Conservation (phyloP, 768 basidiomycete species). For the Artomyces pyxidatus region DNA sequence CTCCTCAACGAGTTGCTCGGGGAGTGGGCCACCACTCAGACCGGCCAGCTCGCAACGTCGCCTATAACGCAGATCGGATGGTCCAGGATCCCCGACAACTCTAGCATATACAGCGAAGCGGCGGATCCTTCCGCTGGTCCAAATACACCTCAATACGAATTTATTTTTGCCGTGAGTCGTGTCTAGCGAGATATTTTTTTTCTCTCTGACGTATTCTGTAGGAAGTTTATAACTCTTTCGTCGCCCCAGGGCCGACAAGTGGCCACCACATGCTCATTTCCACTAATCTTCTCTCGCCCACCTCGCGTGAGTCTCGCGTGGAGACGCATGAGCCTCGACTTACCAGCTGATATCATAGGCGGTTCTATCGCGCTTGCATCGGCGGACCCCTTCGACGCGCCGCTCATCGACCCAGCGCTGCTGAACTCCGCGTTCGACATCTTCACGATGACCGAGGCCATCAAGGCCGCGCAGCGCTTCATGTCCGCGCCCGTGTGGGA, state of each 20-base stretch:
- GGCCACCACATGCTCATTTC: constrained; percentile 15
- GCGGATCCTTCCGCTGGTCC: constrained; percentile 2
- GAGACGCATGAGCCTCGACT: not conserved
- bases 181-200: too few species aligned
- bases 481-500: constrained; percentile 1
- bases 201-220: not conserved
- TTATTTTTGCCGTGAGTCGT: constrained; percentile 2
- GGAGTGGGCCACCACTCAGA: not conserved
- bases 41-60: not conserved
- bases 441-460: not conserved
- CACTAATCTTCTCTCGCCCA: constrained; percentile 14
- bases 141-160: not conserved
- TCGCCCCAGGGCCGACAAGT: constrained; percentile 7
- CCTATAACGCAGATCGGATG: constrained; percentile 2
- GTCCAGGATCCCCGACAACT: not conserved
- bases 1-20: not conserved
- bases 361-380: constrained; percentile 22
- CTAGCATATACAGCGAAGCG: not conserved
- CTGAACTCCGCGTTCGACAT: constrained; percentile 2
- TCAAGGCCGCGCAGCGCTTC: not conserved
- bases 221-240: constrained; percentile 3
- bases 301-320: constrained; percentile 13
- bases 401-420: constrained; percentile 20
- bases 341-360: constrained; percentile 6
- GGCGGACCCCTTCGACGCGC: constrained; percentile 17